Evolutionary conservation across 1,284 basidiomycete species (phyloP).

Genomic region (Omphalotus olearius): DNA sequence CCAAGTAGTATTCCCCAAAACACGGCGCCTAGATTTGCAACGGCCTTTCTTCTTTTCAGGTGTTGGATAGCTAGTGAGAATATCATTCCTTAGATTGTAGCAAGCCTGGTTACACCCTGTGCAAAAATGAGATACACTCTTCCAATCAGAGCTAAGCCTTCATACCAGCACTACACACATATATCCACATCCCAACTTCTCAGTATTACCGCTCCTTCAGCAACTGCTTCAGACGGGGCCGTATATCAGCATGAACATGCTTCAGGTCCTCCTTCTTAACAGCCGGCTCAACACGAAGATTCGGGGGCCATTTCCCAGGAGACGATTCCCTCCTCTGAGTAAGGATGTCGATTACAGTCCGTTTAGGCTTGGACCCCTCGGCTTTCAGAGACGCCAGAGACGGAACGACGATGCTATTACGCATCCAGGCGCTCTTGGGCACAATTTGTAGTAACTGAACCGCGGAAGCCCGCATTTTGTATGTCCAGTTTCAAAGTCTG

Average conservation of each 20-base stretch:
- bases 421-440: neutral
- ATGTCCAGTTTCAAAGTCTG: no score
- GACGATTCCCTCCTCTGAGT: neutral
- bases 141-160: no score
- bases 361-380: neutral
- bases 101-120: no score
- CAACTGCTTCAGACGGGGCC: conserved; percentile 11
- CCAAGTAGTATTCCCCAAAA: no score
- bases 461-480: conserved; percentile 2
- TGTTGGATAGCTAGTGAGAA: no score
- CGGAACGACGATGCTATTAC: conserved; percentile 1
- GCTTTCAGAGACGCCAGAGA: neutral
- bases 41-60: no score
- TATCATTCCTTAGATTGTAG: no score
- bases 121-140: no score
- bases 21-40: no score
- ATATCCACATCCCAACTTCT: no score
- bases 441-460: conserved; percentile 2
- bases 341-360: conserved; percentile 3
- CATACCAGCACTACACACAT: no score
- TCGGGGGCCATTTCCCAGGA: conserved; percentile 7
- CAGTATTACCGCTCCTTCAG: conserved; percentile 8
- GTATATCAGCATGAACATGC: conserved; percentile 9
- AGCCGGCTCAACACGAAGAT: conserved; percentile 12
- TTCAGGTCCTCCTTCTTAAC: conserved; percentile 12